Conservation (phyloP, 495 filamentous ascomycete species). For the Chaetomium tenue region DNA sequence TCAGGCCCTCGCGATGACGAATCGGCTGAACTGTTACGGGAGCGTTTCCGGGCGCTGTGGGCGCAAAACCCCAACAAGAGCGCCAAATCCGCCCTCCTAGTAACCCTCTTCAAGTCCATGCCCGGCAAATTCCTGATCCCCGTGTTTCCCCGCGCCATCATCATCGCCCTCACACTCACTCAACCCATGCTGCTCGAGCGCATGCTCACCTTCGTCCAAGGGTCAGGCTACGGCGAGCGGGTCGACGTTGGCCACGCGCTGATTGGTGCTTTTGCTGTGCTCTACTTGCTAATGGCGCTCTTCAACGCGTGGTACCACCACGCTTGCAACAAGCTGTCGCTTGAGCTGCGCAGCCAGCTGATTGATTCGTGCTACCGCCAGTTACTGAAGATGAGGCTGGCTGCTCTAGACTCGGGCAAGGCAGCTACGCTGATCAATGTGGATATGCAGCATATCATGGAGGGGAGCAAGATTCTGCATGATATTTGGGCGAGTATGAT, state of each 20-base stretch:
- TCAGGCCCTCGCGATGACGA: slow-evolving; percentile 16
- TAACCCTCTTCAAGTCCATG: slow-evolving; percentile 13
- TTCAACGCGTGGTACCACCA: slow-evolving; percentile 18
- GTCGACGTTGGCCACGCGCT: slow-evolving; percentile 15
- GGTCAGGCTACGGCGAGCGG: slow-evolving; percentile 2
- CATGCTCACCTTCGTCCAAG: slow-evolving; percentile 19
- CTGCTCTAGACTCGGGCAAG: slow-evolving; percentile 13
- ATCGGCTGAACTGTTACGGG: slow-evolving; percentile 9
- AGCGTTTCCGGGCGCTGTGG: slow-evolving; percentile 11
- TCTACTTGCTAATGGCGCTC: slow-evolving; percentile 14
- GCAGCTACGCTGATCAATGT: slow-evolving; percentile 17
- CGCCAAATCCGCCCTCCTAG: slow-evolving; percentile 5
- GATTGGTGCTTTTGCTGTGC: slow-evolving; percentile 13
- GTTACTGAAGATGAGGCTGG: slow-evolving; percentile 12
- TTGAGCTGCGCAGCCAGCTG: slow-evolving; percentile 16
- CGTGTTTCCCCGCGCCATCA: slow-evolving; percentile 6
- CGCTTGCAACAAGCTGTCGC: slow-evolving; percentile 17
- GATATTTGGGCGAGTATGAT: slow-evolving; percentile 19
- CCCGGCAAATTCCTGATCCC: slow-evolving; percentile 14
- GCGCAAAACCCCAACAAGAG: slow-evolving; percentile 10
- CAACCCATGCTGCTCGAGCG: slow-evolving; percentile 19
- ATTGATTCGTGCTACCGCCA: slow-evolving; percentile 16
- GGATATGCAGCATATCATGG: slow-evolving; percentile 20
- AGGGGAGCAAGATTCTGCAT: slow-evolving; percentile 15
- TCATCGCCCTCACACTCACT: slow-evolving; percentile 11